Base-by-base conservation (phyloP, 768 basidiomycete species). In the Suillus cothurnatus region DNA sequence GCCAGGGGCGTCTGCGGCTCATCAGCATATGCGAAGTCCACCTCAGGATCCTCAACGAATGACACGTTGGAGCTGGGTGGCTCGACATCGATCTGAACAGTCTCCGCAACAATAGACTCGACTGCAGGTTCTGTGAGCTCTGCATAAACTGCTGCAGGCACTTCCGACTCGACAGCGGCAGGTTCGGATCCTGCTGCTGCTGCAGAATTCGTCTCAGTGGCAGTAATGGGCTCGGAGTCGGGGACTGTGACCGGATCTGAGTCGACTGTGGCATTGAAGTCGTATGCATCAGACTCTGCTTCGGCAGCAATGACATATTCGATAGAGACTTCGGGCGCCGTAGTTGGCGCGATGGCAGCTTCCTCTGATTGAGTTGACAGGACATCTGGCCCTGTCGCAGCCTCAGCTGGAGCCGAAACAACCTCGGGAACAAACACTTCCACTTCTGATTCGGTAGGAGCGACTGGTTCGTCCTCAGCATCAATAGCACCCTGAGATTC, bases 11-110 rank as follows among this genome's bases (percentile, higher is more conserved):
- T 38, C 36, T 39, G 43, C 21, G 47, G 36, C 31, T 47, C 63
- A 4, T n/a, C 59, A 45, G 12, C 36, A 17, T 21, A 6, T 8
- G 31, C 11, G 11, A 61, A 60, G 23, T 2, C 43, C 21, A 64
- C 41, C 32, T 64, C 59, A 9, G 63, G 58, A 38, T 64, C 63
- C 41, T 64, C 63, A 3, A 61, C 14, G 43, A 64, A 49, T 19
- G 63, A 64, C 3, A 6, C 26, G 19, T 31, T 61, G 23, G 63
- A 49, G 34, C 57, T 61, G 26, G 63, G 63, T 47, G 59, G n/a
- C 49, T 64, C 64, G 17, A 65, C 31, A 21, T 45, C 64, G 11
- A 63, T 63, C 31, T 50, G 17, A 15, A 63, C 38, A 26, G 61
- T 60, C 31, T 55, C 61, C n/a, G 23, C 21, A 21, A 26, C 31